Percentiles rank a stretch among this genome's conserved stretches.
Conservation (phyloP, 2,329 filamentous ascomycete genomes). For the Exophiala lecanii-corni region DNA sequence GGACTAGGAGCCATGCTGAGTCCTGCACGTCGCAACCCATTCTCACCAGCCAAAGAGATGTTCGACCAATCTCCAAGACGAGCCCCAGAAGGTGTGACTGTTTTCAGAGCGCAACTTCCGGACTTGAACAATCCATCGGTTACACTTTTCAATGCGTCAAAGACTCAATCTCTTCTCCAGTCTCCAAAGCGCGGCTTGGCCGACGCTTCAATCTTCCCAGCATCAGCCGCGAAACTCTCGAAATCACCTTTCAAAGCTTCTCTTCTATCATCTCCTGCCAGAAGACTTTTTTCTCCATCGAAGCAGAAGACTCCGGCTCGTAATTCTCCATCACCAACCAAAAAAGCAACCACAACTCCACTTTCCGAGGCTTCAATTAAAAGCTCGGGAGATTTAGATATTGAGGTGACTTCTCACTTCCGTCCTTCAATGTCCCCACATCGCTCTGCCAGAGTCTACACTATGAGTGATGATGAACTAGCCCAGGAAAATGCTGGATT, state of each 20-base stretch:
- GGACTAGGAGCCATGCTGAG: slow-evolving; percentile 37
- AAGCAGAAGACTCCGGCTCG: slow-evolving; percentile 29
- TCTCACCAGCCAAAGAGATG: slow-evolving; percentile 41
- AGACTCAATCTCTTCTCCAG: slow-evolving; percentile 37
- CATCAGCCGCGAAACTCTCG: slow-evolving; percentile 32
- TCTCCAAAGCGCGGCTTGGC: slow-evolving; percentile 41
- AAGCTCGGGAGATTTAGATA: slow-evolving; percentile 16
- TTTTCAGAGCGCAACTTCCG: slow-evolving; percentile 17
- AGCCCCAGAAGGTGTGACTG: slow-evolving; percentile 25
- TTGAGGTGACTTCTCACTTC: slow-evolving; percentile 25
- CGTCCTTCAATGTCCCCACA: slow-evolving; percentile 25
- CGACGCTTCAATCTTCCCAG: slow-evolving; percentile 33
- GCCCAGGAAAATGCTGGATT: slow-evolving; percentile 10
- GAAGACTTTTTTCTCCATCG: slow-evolving; percentile 38
- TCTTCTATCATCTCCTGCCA: slow-evolving; percentile 42
- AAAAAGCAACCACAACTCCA: slow-evolving; percentile 2
- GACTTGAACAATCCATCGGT: slow-evolving; percentile 5
- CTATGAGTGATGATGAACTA: slow-evolving; percentile 23
- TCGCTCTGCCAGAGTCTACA: slow-evolving; percentile 19
- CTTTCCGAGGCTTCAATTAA: neutral
- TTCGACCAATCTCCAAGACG: slow-evolving; percentile 40
- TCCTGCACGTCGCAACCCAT: slow-evolving; percentile 41
- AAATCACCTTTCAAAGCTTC: slow-evolving; percentile 36
- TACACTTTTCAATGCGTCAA: slow-evolving; percentile 11
- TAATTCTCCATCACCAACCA: slow-evolving; percentile 11